Evolutionary conservation across 2,329 filamentous ascomycete genomes (phyloP).

Genomic region (Aspergillus flavus): DNA sequence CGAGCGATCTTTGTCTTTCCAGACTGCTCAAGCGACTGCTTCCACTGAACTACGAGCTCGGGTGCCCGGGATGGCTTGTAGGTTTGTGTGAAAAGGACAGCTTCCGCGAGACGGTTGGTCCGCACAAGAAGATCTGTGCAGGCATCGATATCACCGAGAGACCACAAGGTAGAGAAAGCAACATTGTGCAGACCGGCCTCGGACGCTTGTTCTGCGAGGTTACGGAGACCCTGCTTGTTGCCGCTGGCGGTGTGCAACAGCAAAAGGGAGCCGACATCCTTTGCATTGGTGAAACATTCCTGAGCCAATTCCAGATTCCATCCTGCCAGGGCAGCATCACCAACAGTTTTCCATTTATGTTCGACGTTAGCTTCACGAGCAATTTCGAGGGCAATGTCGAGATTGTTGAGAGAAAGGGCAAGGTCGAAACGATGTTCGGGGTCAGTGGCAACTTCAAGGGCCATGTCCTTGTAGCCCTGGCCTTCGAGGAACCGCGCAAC

Average conservation of each 20-base stretch:
- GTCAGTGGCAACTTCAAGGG: slow-evolving; percentile 91
- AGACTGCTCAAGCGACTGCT: slow-evolving; percentile 75
- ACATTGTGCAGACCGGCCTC: slow-evolving; percentile 84
- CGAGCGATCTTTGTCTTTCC: slow-evolving; percentile 86
- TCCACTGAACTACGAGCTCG: slow-evolving; percentile 75
- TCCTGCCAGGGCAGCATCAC: slow-evolving; percentile 80
- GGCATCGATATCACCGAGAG: slow-evolving; percentile 76
- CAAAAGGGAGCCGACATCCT: slow-evolving; percentile 85
- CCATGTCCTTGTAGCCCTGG: slow-evolving; percentile 94
- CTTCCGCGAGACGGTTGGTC: slow-evolving; percentile 80
- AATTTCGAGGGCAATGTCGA: slow-evolving; percentile 82
- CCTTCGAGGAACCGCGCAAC: slow-evolving; percentile 96
- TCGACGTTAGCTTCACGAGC: slow-evolving; percentile 83
- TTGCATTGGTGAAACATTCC: slow-evolving; percentile 89
- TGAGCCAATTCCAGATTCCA: slow-evolving; percentile 90
- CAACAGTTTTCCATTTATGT: slow-evolving; percentile 98
- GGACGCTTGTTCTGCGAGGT: slow-evolving; percentile 74
- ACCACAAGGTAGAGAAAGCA: slow-evolving; percentile 88
- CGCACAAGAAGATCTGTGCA: slow-evolving; percentile 78
- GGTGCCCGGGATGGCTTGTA: slow-evolving; percentile 82
- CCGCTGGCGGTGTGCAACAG: slow-evolving; percentile 86
- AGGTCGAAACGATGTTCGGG: slow-evolving; percentile 96
- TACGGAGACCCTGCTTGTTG: slow-evolving; percentile 71
- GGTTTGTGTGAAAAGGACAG: slow-evolving; percentile 89
- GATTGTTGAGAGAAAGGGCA: slow-evolving; percentile 76